Base-by-base conservation (phyloP, 805 yeast genomes). In the Schizosaccharomyces osmophilus region DNA sequence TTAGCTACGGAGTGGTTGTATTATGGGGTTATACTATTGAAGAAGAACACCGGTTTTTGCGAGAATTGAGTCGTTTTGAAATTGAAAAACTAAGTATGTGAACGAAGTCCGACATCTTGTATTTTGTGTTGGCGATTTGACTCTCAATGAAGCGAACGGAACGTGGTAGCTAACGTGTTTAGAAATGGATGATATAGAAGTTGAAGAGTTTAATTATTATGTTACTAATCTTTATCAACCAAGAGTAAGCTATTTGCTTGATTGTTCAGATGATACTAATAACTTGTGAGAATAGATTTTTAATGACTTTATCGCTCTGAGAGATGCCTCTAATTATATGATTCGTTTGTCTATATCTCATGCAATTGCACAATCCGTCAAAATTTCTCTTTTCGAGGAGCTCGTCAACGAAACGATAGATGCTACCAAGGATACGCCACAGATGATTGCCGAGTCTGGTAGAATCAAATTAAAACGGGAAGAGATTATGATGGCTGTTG, bases 1-100 rank as follows among this genome's bases (percentile, higher is more conserved):
- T 93, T 73, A 96, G 89, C 68, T 93, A 93, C 71, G 98, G 98
- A 24, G 98, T 93, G n/a, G 82, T 87, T 41, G 95, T 93, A 1
- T 73, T 93, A 75, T 93, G 98, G 98, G 98, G 98, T 0, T 93
- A 87, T 68, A 80, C 87, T 1, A 78, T 81, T 61, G 78, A 81
- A 61, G 97, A 93, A 71, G 98, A 93, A 69, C 75, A 76, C 61
- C 82, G 87, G 60, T 86, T 93, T 66, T 73, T 93, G 62, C 78
- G 78, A 60, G 97, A 90, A 68, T 73, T 93, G 66, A 95, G 90
- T n/a, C 81, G 80, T 64, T 93, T 89, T 71, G 98, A 75, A 64
- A 84, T 81, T 68, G 98, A 93, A 69, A 93, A 93, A 70, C 76
- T 93, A 43, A 41, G 60, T 57, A 41, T 41, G 60, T 19, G 15